phyloP scores from a whole-genome alignment of 2,329 filamentous ascomycete genomes.

The Hymenoscyphus repandus region DNA sequence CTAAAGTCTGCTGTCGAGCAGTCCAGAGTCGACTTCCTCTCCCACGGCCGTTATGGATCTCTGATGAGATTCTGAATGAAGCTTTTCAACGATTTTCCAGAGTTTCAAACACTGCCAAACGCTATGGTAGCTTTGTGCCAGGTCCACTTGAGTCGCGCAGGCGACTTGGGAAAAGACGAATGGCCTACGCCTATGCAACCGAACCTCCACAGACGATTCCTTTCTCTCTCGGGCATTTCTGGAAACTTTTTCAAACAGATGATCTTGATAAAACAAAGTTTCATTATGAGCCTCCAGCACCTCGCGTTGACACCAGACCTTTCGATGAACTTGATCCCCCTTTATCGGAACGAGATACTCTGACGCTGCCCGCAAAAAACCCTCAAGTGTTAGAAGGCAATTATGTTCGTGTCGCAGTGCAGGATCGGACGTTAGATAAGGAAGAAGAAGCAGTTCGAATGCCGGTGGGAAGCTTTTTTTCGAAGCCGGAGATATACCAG shows the following conservation, averaged over 20 bases:
- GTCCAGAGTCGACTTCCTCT: conserved; percentile 38
- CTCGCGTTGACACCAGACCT: conserved; percentile 5
- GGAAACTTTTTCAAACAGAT: conserved; percentile 19
- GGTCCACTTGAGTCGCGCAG: conserved; percentile 32
- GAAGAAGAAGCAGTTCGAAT: no score
- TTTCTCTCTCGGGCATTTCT: conserved; percentile 13
- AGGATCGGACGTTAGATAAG: no score
- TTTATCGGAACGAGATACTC: no score
- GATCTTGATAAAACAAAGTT: conserved; percentile 24
- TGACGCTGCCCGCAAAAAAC: no score
- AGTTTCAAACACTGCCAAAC: conserved; percentile 27
- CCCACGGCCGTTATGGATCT: conserved; percentile 50
- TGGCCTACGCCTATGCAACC: conserved; percentile 26
- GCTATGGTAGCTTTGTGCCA: conserved; percentile 32
- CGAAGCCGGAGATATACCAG: no score
- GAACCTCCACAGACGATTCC: conserved; percentile 18
- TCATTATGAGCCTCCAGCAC: conserved; percentile 29
- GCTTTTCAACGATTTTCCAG: conserved; percentile 44
- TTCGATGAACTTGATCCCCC: neutral
- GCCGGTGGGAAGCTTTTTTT: no score
- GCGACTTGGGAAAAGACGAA: conserved; percentile 30
- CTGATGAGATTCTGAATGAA: conserved; percentile 48
- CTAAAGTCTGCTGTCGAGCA: conserved; percentile 45
- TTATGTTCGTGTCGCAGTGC: no score
- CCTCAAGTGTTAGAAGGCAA: no score